Conservation (phyloP, 2,329 filamentous ascomycete genomes). For the Fusarium sacchari region DNA sequence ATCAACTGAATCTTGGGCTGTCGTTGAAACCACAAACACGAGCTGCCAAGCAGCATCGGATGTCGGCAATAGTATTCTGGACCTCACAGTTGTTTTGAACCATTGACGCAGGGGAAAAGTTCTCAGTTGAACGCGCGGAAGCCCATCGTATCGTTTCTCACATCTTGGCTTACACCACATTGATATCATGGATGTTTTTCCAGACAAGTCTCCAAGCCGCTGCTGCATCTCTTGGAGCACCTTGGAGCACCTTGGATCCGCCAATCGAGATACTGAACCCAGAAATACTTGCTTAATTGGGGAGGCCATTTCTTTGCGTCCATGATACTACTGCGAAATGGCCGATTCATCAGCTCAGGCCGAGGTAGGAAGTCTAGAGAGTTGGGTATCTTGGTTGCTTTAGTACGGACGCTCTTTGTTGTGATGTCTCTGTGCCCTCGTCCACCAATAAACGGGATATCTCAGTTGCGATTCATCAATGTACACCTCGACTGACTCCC, state of each 20-base stretch:
- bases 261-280: conserved; percentile 46
- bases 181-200: conserved; percentile 15
- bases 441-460: not conserved
- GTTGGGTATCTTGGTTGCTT: conserved; percentile 47
- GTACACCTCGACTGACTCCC: conserved; percentile 53
- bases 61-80: conserved; percentile 30
- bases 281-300: conserved; percentile 40
- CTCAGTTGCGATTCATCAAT: conserved; percentile 48
- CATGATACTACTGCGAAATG: conserved; percentile 44
- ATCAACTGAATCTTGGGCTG: conserved; percentile 3
- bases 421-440: conserved; percentile 44
- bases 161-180: not conserved
- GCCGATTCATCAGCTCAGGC: conserved; percentile 35
- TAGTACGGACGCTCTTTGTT: conserved; percentile 49
- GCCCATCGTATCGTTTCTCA: conserved; percentile 48
- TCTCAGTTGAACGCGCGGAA: conserved; percentile 31
- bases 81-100: conserved; percentile 47
- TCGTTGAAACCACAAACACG: conserved; percentile 3
- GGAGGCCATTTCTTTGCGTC: conserved; percentile 39
- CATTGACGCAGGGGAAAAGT: conserved; percentile 38
- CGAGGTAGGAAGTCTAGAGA: conserved; percentile 49
- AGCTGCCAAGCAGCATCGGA: conserved; percentile 27
- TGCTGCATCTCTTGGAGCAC: conserved; percentile 39
- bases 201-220: conserved; percentile 24
- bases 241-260: conserved; percentile 41